A percentile compares a stretch with the other conserved stretches of the same genome.
Conservation (phyloP, 208 protist genomes). For the Leishmania tarentolae region DNA sequence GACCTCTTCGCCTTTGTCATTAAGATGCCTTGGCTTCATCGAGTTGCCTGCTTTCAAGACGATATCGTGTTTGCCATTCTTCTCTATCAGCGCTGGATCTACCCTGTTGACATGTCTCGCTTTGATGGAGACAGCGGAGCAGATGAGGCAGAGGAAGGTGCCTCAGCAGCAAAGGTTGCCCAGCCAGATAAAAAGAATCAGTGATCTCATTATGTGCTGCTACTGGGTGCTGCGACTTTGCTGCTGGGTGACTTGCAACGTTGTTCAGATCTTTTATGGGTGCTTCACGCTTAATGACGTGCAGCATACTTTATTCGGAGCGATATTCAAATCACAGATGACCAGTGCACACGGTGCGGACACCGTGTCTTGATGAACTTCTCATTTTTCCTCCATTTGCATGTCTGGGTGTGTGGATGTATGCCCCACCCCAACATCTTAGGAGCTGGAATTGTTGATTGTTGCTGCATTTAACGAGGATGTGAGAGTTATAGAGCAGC, state of each 20-base stretch:
- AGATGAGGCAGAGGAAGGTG: constrained; percentile 15
- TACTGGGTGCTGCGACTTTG: background rate
- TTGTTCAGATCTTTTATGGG: background rate
- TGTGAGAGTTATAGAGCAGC: background rate
- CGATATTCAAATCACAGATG: no score
- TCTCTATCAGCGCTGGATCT: constrained; percentile 98
- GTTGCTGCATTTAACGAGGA: background rate
- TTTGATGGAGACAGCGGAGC: constrained; percentile 42
- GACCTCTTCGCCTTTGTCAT: constrained; percentile 99
- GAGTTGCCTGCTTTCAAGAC: constrained; percentile 98
- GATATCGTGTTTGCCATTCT: constrained; percentile 98
- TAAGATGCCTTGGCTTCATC: constrained; percentile 98
- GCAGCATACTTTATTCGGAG: background rate
- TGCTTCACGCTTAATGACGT: background rate
- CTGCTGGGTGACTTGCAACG: background rate
- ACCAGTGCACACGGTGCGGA: background rate
- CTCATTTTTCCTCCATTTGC: background rate
- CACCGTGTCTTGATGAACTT: background rate
- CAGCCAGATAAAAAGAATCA: constrained; percentile 10
- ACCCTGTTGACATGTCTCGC: constrained; percentile 95
- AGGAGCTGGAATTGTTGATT: background rate
- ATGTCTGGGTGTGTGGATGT: background rate
- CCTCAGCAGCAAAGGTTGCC: background rate
- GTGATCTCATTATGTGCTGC: background rate
- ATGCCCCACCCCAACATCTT: background rate